Percentiles rank a stretch among this genome's conserved stretches.
Evolutionary conservation across 148 eudicot genomes (phyloP).

Genomic region (Fagopyrum tataricum): DNA sequence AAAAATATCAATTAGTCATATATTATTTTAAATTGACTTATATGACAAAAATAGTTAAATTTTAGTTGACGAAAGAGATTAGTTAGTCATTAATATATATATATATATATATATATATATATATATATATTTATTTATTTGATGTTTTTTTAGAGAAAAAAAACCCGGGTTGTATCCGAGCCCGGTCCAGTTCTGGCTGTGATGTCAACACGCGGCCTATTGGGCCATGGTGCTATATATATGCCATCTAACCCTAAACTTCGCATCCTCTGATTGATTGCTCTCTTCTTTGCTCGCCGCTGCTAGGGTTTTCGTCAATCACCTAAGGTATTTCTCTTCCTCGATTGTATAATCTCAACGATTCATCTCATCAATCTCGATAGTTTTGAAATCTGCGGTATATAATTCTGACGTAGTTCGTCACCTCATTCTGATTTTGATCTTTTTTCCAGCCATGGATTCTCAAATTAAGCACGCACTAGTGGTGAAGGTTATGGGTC

Average conservation of each 20-base stretch:
- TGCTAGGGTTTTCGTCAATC: slow-evolving; percentile 1
- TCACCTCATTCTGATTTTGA: background rate
- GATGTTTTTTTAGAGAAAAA: too few species aligned
- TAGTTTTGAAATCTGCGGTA: background rate
- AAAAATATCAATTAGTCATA: too few species aligned
- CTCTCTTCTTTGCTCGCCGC: background rate
- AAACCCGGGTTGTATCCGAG: background rate
- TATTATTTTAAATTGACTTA: too few species aligned
- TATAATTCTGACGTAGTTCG: too few species aligned
- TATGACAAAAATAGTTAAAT: too few species aligned
- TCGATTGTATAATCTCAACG: background rate
- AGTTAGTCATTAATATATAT: too few species aligned
- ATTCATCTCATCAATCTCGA: background rate
- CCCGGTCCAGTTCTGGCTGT: background rate
- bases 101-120: too few species aligned
- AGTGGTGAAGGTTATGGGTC: slow-evolving; percentile 32
- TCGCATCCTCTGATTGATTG: background rate
- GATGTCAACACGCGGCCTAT: background rate
- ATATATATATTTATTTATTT: too few species aligned
- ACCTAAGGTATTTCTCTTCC: background rate
- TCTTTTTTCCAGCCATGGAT: slow-evolving; percentile 17
- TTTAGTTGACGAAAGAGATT: too few species aligned
- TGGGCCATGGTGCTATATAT: background rate
- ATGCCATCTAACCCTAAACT: background rate
- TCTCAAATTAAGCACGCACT: slow-evolving; percentile 29